Conservation (phyloP, 2,329 filamentous ascomycete species). For the Elsinoe batatas region DNA sequence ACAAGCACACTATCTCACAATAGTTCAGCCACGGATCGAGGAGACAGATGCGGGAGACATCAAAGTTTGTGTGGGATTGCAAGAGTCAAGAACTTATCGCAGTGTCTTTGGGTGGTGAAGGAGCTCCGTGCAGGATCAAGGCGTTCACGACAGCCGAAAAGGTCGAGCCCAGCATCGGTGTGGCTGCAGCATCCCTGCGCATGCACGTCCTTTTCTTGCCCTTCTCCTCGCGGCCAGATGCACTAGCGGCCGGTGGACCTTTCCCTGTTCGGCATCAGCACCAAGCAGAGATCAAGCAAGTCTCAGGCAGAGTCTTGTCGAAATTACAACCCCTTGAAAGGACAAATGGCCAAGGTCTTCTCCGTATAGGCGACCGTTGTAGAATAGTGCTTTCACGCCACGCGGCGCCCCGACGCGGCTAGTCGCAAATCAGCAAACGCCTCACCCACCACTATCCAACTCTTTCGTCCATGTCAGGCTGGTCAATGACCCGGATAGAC, state of each 20-base stretch:
- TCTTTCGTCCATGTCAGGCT: neutral
- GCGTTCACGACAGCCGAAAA: neutral
- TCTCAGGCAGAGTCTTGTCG: neutral
- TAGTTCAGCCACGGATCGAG: conserved; percentile 11
- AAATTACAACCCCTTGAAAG: conserved; percentile 5
- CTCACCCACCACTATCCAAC: conserved; percentile 5
- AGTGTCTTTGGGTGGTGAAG: neutral
- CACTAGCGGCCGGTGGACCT: conserved; percentile 9
- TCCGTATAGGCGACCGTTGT: conserved; percentile 1
- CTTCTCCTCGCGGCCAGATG: neutral
- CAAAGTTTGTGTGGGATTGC: conserved; percentile 1
- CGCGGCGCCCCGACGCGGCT: neutral
- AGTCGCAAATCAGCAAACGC: conserved; percentile 6
- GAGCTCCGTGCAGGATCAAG: neutral
- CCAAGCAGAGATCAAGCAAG: neutral
- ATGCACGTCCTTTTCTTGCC: neutral
- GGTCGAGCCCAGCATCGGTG: neutral
- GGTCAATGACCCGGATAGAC: neutral
- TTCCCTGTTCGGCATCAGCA: conserved; percentile 3
- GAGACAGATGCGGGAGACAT: conserved; percentile 3
- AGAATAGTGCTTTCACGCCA: conserved; percentile 8
- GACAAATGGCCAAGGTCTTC: neutral
- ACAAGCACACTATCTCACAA: conserved; percentile 7
- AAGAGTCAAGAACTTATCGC: neutral
- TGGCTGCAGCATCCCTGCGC: conserved; percentile 3